phyloP scores from a whole-genome alignment of 164 flowering plant genomes.

The Vitis riparia region DNA sequence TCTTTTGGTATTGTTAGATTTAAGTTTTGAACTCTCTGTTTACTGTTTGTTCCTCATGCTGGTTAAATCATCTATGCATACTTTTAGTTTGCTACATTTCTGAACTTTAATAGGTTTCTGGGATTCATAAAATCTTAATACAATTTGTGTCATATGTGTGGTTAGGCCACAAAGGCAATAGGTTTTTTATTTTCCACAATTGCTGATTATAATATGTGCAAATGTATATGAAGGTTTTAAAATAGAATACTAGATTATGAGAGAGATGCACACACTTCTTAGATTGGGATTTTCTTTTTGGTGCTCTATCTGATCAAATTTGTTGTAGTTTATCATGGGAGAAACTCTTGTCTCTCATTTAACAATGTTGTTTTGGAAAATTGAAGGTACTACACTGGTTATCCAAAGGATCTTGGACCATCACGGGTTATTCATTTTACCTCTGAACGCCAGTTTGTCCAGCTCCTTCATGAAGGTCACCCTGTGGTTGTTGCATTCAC shows the following conservation, averaged over 20 bases:
- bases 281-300: background rate
- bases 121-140: too few species aligned
- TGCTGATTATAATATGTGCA: background rate
- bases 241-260: background rate
- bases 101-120: background rate
- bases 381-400: slow-evolving; percentile 84
- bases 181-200: too few species aligned
- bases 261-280: background rate
- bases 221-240: background rate
- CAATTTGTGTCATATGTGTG: too few species aligned
- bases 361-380: background rate
- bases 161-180: too few species aligned
- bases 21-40: background rate
- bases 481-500: slow-evolving; percentile 93
- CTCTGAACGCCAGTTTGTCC: slow-evolving; percentile 91
- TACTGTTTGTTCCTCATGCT: background rate
- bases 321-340: background rate
- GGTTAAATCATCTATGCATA: background rate
- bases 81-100: background rate
- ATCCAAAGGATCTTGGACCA: slow-evolving; percentile 91
- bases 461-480: slow-evolving; percentile 78
- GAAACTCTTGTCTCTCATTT: background rate
- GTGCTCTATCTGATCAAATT: background rate
- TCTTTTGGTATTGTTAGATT: background rate
- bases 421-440: slow-evolving; percentile 79